These are phyloP conservation scores for Raphidocelis subcapitata DNA, from an alignment of 139 green algal genomes.

Conservation along the genomic window DNA sequence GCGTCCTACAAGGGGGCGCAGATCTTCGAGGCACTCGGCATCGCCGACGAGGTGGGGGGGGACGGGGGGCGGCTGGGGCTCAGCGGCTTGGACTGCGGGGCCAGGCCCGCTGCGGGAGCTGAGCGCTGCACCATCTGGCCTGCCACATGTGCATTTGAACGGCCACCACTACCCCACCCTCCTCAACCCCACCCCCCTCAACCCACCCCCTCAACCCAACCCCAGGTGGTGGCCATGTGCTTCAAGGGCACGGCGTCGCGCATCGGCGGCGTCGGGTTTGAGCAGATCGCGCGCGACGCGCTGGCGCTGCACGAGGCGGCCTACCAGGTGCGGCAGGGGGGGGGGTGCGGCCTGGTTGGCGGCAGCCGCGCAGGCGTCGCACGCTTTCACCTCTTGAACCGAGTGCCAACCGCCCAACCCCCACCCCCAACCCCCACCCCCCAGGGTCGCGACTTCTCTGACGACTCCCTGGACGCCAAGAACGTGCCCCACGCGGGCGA, in stretches of 20 bases:
- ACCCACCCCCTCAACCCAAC: no score
- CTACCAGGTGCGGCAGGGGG: constrained; percentile 39
- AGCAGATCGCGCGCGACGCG: constrained; percentile 61
- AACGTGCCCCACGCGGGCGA: constrained; percentile 75
- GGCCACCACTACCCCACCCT: no score
- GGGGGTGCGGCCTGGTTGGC: background rate
- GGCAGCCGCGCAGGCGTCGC: no score
- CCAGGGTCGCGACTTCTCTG: constrained; percentile 26
- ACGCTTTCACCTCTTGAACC: background rate
- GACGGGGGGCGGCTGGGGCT: no score
- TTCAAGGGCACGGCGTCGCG: constrained; percentile 86
- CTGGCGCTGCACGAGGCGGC: constrained; percentile 72
- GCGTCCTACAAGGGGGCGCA: constrained; percentile 96
- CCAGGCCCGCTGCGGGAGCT: no score
- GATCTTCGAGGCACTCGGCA: constrained; percentile 91
- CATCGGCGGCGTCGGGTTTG: constrained; percentile 71
- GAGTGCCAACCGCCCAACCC: background rate
- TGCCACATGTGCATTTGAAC: no score
- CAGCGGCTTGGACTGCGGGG: no score
- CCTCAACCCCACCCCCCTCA: no score
- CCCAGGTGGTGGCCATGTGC: constrained; percentile 80
- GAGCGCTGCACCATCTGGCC: no score
- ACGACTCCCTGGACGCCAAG: constrained; percentile 45
- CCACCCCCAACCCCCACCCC: background rate
- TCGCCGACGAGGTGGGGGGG: no score